Base-by-base conservation (phyloP, 164 flowering plant genomes). In the Vitis rupestris region DNA sequence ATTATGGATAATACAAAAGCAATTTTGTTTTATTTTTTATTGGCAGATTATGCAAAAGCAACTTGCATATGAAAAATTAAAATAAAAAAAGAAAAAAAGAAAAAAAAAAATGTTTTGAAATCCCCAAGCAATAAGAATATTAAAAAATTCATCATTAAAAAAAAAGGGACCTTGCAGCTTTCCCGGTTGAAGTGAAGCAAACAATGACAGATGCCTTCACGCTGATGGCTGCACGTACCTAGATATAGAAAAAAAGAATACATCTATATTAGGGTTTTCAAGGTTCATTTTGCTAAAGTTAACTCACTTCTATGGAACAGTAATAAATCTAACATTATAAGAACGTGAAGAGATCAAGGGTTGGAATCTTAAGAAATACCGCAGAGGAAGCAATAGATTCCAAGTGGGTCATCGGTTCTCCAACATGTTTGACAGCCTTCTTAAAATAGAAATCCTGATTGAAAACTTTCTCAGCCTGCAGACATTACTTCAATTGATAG, bases 381-480 rank as follows among this genome's bases (percentile, higher is more conserved):
- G 99, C 97, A 58, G 99, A 87, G 54, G 97, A 92, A 83, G 95
- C 91, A 77, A 94, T 92, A 23, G 97, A 92, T 81, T 94, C 99
- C 80, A 92, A 81, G 79, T 94, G 99, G 47, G 82, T 77, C 97
- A 94, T 94, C 65, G 95, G 91, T 68, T 94, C 99, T 63, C 95
- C 92, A 58, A 88, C 90, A 81, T 74, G 79, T 76, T 94, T 94
- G 69, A 86, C 85, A 66, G 94, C 76, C 80, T 78, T 91, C 87
- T 92, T 94, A 79, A 91, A 94, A 74, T 88, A 88, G 52, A 82
- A 71, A 65, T 91, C 94, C 59, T 91, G 97, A 76, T 94, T 92
- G 84, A 78, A 94, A 57, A 90, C 99, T 79, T 89, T 94, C 77
- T 94, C 98, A 14, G 99, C 97, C 99, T 94, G 85, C 75, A 76